Evolutionary conservation across 2,329 filamentous ascomycete species (phyloP).

Genomic region (Coniochaeta sp.): DNA sequence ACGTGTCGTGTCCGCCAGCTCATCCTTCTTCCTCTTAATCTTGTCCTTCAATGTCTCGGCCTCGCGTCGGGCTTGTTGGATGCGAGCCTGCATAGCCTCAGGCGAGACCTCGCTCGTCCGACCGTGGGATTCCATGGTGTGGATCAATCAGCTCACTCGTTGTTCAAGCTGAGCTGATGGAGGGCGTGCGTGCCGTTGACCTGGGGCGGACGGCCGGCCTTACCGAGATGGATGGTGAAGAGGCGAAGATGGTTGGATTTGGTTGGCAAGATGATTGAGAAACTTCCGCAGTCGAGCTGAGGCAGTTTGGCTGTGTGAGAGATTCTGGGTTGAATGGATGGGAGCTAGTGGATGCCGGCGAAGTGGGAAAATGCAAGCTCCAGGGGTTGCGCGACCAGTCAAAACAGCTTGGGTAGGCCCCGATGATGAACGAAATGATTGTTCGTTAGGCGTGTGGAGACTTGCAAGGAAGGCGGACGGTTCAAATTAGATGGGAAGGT

Average conservation of each 20-base stretch:
- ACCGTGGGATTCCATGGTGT: conserved; percentile 46
- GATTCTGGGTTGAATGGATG: neutral
- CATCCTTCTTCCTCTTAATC: conserved; percentile 99
- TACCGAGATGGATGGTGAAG: neutral
- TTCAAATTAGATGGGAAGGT: conserved; percentile 2
- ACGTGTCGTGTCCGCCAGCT: conserved; percentile 96
- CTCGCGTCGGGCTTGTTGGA: conserved; percentile 88
- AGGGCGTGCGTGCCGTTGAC: neutral
- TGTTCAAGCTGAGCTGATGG: neutral
- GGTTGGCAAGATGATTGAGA: neutral
- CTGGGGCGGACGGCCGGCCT: neutral
- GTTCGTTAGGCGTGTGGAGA: conserved; percentile 9
- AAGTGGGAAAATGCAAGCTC: conserved; percentile 19
- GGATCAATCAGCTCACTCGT: conserved; percentile 3
- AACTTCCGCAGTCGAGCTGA: neutral
- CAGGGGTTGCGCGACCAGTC: conserved; percentile 14
- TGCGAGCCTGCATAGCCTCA: conserved; percentile 85
- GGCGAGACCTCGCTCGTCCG: conserved; percentile 57
- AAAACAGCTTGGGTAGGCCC: conserved; percentile 15
- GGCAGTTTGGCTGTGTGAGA: neutral
- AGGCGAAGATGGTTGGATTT: neutral
- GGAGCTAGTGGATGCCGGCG: conserved; percentile 6
- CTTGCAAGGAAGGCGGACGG: conserved; percentile 8
- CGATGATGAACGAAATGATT: conserved; percentile 20
- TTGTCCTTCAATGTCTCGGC: conserved; percentile 95